Evolutionary conservation across 352 stramenopile species (phyloP).

Genomic region (Pythium utonaiense): DNA sequence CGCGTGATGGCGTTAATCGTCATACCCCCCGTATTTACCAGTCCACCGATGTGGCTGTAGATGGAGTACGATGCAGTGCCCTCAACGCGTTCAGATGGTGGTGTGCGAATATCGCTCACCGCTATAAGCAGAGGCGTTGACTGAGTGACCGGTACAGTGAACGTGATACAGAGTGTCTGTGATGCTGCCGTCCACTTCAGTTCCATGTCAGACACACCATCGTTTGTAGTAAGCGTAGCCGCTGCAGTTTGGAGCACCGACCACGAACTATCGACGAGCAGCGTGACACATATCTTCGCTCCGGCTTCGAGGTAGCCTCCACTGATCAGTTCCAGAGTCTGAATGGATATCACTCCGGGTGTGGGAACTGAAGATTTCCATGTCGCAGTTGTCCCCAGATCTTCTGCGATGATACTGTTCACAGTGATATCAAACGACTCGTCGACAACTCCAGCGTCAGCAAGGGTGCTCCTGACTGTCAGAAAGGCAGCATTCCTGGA

Average conservation of each 20-base stretch:
- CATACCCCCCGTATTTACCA: constrained; percentile 40
- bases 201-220: background rate
- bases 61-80: constrained; percentile 21
- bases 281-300: constrained; percentile 36
- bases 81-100: constrained; percentile 34
- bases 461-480: constrained; percentile 33
- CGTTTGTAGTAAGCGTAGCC: constrained; percentile 19
- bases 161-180: constrained; percentile 29
- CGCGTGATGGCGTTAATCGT: constrained; percentile 30
- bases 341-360: constrained; percentile 44
- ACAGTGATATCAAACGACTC: constrained; percentile 38
- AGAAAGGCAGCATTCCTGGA: constrained; percentile 1
- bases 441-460: constrained; percentile 44
- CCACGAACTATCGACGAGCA: constrained; percentile 31
- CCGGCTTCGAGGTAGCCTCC: constrained; percentile 40
- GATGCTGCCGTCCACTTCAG: constrained; percentile 2
- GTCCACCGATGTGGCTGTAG: constrained; percentile 42
- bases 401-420: constrained; percentile 37
- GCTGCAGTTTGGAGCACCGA: constrained; percentile 27
- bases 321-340: constrained; percentile 35
- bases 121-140: constrained; percentile 34
- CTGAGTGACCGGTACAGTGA: constrained; percentile 28
- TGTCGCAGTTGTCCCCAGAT: constrained; percentile 22
- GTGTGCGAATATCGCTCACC: constrained; percentile 41
- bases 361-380: constrained; percentile 42